Evolutionary conservation across 345 rosid species (phyloP).

Genomic region (Pelargonium nanum): DNA sequence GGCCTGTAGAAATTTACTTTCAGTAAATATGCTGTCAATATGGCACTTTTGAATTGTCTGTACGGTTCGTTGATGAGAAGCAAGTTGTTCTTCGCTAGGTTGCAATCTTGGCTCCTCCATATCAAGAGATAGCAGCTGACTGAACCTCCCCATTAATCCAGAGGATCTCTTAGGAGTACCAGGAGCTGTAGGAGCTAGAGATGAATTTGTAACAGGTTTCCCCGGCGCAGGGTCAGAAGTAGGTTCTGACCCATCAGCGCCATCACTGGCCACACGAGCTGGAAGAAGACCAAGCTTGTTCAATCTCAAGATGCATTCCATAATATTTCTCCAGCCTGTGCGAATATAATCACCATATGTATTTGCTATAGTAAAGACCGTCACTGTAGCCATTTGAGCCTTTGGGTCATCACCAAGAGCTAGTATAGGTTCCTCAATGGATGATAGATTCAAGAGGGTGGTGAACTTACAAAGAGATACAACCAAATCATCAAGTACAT

Average conservation of each 20-base stretch:
- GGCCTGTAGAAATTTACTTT: constrained; percentile 94
- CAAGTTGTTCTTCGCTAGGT: constrained; percentile 96
- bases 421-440: constrained; percentile 86
- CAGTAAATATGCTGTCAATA: constrained; percentile 90
- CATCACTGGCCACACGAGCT: constrained; percentile 95
- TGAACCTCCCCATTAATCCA: constrained; percentile 97
- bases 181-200: constrained; percentile 69
- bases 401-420: constrained; percentile 94
- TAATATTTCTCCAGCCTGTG: constrained; percentile 95
- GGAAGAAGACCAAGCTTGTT: constrained; percentile 98
- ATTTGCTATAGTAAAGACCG: constrained; percentile 96
- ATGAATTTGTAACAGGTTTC: constrained; percentile 59
- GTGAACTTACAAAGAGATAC: constrained; percentile 96
- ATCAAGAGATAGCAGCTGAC: constrained; percentile 96
- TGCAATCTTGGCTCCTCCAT: constrained; percentile 97
- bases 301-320: constrained; percentile 86
- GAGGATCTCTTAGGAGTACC: constrained; percentile 86
- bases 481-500: constrained; percentile 91
- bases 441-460: constrained; percentile 72
- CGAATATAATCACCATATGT: constrained; percentile 88
- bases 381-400: constrained; percentile 91
- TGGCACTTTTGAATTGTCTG: constrained; percentile 97
- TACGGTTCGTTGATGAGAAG: constrained; percentile 94
- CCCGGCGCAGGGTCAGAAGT: constrained; percentile 77
- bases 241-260: constrained; percentile 88